phyloP scores from a whole-genome alignment of 768 basidiomycete species.

The Fomitopsis serialis region DNA sequence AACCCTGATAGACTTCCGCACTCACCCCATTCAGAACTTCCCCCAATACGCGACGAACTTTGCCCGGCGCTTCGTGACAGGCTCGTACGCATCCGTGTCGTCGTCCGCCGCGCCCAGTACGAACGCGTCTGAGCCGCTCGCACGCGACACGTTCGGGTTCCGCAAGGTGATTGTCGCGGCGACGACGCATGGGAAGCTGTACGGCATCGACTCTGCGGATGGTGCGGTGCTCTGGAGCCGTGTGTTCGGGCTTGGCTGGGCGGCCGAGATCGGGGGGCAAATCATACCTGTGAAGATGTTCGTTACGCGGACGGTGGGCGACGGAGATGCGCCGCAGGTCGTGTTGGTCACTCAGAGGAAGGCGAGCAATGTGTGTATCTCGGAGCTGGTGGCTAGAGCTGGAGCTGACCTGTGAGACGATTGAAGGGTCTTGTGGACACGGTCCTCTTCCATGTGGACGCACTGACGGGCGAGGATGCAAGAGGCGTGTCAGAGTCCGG shows the following conservation, averaged over 20 bases:
- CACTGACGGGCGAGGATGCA: slow-evolving; percentile 67
- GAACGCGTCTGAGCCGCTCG: slow-evolving; percentile 33
- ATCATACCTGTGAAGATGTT: slow-evolving; percentile 60
- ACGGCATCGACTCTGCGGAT: slow-evolving; percentile 74
- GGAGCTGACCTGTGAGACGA: neutral
- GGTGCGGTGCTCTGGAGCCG: slow-evolving; percentile 80
- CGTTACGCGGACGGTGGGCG: slow-evolving; percentile 43
- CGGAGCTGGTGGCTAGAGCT: neutral
- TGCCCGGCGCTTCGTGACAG: slow-evolving; percentile 63
- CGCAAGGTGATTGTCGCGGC: slow-evolving; percentile 75
- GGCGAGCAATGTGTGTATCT: slow-evolving; percentile 52
- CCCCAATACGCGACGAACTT: slow-evolving; percentile 68
- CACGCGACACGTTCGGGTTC: slow-evolving; percentile 82
- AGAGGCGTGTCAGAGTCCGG: slow-evolving; percentile 17
- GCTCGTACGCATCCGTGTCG: slow-evolving; percentile 52
- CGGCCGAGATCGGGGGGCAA: slow-evolving; percentile 47
- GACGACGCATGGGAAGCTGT: slow-evolving; percentile 69
- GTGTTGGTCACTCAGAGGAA: slow-evolving; percentile 57
- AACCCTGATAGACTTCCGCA: neutral
- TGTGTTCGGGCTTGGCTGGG: slow-evolving; percentile 70
- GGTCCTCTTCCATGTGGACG: slow-evolving; percentile 71
- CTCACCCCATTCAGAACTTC: slow-evolving; percentile 43
- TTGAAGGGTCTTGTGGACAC: slow-evolving; percentile 59
- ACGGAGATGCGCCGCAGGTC: slow-evolving; percentile 45
- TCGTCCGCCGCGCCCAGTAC: slow-evolving; percentile 29